Percentiles rank a stretch among this genome's conserved stretches.
Conservation (phyloP, 768 basidiomycete species). For the Suillus spraguei region DNA sequence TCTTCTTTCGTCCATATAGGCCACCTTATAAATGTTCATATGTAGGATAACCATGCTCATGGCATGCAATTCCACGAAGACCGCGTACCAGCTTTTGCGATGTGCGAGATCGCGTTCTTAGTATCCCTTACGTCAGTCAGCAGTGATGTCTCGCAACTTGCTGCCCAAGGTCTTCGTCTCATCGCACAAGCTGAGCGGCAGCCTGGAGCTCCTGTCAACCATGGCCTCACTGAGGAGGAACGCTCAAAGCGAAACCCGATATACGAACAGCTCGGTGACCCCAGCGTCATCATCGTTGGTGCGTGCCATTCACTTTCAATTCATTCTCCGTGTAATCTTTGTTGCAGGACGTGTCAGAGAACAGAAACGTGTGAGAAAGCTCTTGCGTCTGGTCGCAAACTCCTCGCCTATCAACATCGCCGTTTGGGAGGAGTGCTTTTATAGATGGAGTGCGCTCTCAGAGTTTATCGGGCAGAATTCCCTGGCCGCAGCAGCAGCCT, state of each 20-base stretch:
- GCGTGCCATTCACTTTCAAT: constrained; percentile 26
- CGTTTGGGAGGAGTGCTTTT: constrained; percentile 84
- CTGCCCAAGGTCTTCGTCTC: constrained; percentile 68
- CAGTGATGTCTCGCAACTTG: constrained; percentile 63
- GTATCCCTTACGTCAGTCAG: constrained; percentile 73
- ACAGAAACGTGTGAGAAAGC: constrained; percentile 78
- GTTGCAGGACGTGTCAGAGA: constrained; percentile 69
- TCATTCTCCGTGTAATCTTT: constrained; percentile 12
- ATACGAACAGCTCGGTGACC: constrained; percentile 81
- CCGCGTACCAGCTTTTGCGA: constrained; percentile 63
- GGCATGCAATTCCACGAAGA: constrained; percentile 51
- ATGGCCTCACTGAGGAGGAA: constrained; percentile 58
- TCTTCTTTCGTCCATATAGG: neutral
- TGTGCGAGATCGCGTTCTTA: constrained; percentile 74
- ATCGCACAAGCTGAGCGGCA: constrained; percentile 69
- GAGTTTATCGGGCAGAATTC: constrained; percentile 54
- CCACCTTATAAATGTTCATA: constrained; percentile 11
- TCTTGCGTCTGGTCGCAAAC: constrained; percentile 63
- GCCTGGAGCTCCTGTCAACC: constrained; percentile 54
- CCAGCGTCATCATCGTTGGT: constrained; percentile 71
- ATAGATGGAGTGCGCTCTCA: constrained; percentile 68
- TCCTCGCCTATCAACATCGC: constrained; percentile 71
- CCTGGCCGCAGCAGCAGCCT: constrained; percentile 35
- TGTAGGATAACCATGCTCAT: constrained; percentile 46
- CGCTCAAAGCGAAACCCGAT: constrained; percentile 69